Conservation (phyloP, 2,329 filamentous ascomycete species). For the Emydomyces testavorans region DNA sequence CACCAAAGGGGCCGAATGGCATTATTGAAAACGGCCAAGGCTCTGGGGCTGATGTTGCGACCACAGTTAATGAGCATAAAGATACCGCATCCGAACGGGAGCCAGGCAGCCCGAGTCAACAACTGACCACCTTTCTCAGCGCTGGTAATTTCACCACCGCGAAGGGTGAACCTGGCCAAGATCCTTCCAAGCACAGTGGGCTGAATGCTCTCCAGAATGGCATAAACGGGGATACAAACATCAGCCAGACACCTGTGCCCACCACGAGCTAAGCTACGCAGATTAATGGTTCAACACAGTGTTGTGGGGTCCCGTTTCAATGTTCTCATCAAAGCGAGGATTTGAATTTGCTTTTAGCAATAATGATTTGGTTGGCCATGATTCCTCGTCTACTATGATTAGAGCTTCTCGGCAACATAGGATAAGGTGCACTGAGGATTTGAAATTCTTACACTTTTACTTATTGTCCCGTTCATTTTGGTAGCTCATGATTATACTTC, state of each 20-base stretch:
- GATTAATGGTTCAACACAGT: not conserved
- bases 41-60: not conserved
- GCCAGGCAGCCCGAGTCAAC: not conserved
- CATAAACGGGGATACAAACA: not conserved
- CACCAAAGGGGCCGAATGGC: not conserved
- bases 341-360: not conserved
- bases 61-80: not conserved
- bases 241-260: not conserved
- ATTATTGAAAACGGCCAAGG: not conserved
- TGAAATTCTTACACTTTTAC: not conserved
- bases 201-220: not conserved
- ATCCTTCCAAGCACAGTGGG: not conserved
- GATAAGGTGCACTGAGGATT: not conserved
- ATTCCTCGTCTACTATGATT: not conserved
- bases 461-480: not conserved
- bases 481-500: too few species aligned
- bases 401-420: not conserved
- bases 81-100: not conserved
- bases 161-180: not conserved
- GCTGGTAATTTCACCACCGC: not conserved
- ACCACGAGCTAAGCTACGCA: not conserved
- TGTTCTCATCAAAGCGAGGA: not conserved
- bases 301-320: not conserved
- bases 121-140: not conserved
- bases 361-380: not conserved